A percentile compares a stretch with the other conserved stretches of the same genome.
These are phyloP conservation scores for Ananas comosus DNA, from an alignment of 176 grass and related monocot species.

Conservation along the genomic window DNA sequence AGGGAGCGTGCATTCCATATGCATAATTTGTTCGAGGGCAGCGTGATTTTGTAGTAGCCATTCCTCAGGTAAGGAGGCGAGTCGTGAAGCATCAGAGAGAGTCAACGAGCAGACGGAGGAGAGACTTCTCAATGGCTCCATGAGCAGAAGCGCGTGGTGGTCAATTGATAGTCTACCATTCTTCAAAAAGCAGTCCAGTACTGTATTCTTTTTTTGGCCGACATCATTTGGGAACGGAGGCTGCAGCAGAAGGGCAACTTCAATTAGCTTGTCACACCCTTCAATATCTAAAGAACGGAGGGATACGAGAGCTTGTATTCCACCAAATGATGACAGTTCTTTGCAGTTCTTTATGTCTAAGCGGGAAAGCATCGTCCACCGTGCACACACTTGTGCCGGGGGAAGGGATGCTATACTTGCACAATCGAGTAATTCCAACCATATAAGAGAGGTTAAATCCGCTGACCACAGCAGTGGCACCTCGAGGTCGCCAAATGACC, in stretches of 20 bases:
- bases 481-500: neutral
- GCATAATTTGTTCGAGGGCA: neutral
- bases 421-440: neutral
- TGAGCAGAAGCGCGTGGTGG: neutral
- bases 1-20: neutral
- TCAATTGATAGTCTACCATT: neutral
- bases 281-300: neutral
- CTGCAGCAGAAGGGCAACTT: neutral
- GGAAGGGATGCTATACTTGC: constrained; percentile 1
- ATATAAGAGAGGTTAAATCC: neutral
- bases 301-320: neutral
- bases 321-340: neutral
- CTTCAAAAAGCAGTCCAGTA: neutral
- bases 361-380: neutral
- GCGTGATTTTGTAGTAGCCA: neutral
- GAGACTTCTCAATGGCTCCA: neutral
- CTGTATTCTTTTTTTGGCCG: neutral
- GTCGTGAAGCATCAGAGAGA: neutral
- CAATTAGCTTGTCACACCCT: neutral
- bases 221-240: neutral
- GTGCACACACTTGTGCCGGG: neutral
- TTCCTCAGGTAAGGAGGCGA: neutral
- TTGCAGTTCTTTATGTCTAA: neutral
- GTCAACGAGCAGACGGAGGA: neutral
- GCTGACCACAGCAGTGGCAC: neutral